phyloP scores from a whole-genome alignment of 1,284 basidiomycete genomes.

The Fomes fomentarius region DNA sequence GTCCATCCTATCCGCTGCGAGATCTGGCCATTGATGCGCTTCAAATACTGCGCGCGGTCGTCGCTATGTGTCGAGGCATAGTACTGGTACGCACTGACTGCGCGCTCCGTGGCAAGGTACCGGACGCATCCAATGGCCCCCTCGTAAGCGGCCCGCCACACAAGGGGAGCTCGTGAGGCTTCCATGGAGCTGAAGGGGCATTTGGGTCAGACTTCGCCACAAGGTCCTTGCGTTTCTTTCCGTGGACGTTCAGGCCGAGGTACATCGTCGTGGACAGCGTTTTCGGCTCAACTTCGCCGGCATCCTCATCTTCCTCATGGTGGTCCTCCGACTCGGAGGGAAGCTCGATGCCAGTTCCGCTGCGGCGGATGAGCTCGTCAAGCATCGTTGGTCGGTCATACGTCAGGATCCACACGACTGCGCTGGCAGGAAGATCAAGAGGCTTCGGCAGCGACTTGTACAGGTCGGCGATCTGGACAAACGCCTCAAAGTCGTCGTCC shows the following conservation, averaged over 20 bases:
- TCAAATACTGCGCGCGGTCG: slow-evolving; percentile 41
- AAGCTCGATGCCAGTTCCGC: slow-evolving; percentile 48
- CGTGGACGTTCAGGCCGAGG: slow-evolving; percentile 60
- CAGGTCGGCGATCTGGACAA: slow-evolving; percentile 48
- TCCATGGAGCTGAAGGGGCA: slow-evolving; percentile 31
- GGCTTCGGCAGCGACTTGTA: slow-evolving; percentile 37
- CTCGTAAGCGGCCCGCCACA: slow-evolving; percentile 46
- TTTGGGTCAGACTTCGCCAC: slow-evolving; percentile 51
- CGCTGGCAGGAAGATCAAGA: not conserved
- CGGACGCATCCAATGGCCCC: slow-evolving; percentile 43
- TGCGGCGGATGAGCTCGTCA: slow-evolving; percentile 55
- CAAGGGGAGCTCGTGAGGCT: slow-evolving; percentile 35
- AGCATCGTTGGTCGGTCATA: slow-evolving; percentile 51
- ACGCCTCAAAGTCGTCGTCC: slow-evolving; percentile 53
- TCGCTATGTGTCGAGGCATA: slow-evolving; percentile 47
- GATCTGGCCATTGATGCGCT: slow-evolving; percentile 40
- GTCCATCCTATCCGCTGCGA: slow-evolving; percentile 53
- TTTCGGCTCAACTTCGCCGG: slow-evolving; percentile 33
- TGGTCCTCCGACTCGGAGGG: slow-evolving; percentile 14
- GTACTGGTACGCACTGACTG: slow-evolving; percentile 41
- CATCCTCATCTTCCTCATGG: slow-evolving; percentile 22
- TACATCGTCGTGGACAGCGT: slow-evolving; percentile 44
- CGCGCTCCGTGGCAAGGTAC: slow-evolving; percentile 44
- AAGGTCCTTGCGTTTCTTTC: slow-evolving; percentile 59
- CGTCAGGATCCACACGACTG: slow-evolving; percentile 35